Evolutionary conservation across 2,329 filamentous ascomycete genomes (phyloP).

Genomic region (Pleomassaria siparia): DNA sequence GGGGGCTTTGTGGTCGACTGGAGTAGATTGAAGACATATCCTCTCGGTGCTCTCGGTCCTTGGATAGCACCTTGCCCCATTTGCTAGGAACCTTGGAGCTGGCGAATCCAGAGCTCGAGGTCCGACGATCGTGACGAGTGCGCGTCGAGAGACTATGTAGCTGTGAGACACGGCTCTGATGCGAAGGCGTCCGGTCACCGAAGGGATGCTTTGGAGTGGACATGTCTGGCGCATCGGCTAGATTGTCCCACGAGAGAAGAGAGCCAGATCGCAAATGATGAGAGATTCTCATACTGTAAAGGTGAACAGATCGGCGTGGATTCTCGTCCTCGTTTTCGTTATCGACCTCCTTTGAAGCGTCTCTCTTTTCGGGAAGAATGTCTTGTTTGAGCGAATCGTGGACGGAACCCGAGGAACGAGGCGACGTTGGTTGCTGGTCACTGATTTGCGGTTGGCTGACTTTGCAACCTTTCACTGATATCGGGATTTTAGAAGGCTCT

Average conservation of each 20-base stretch:
- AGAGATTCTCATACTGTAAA: conserved; percentile 49
- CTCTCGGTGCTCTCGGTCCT: conserved; percentile 9
- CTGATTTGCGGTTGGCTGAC: conserved; percentile 3
- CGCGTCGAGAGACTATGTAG: conserved; percentile 6
- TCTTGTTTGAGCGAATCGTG: conserved; percentile 7
- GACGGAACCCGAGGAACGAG: conserved; percentile 2
- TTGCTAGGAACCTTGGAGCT: conserved; percentile 38
- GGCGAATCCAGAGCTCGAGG: conserved; percentile 41
- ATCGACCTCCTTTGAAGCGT: conserved; percentile 5
- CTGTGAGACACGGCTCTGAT: conserved; percentile 20
- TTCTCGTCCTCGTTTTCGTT: conserved; percentile 19
- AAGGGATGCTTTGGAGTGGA: conserved; percentile 15
- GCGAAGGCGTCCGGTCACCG: conserved; percentile 21
- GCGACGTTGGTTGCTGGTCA: conserved; percentile 7
- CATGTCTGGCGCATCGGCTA: conserved; percentile 23
- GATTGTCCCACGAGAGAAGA: conserved; percentile 39
- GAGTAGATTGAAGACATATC: conserved; percentile 45
- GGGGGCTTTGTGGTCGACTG: conserved; percentile 41
- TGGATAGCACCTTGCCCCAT: conserved; percentile 41
- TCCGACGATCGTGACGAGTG: conserved; percentile 28
- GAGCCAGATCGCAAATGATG: conserved; percentile 49
- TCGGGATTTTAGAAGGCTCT: background rate
- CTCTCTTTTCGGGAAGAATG: background rate
- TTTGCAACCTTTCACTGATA: background rate
- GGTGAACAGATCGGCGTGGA: conserved; percentile 40